Conservation (phyloP, 495 filamentous ascomycete species). For the Trichoderma parareesei region DNA sequence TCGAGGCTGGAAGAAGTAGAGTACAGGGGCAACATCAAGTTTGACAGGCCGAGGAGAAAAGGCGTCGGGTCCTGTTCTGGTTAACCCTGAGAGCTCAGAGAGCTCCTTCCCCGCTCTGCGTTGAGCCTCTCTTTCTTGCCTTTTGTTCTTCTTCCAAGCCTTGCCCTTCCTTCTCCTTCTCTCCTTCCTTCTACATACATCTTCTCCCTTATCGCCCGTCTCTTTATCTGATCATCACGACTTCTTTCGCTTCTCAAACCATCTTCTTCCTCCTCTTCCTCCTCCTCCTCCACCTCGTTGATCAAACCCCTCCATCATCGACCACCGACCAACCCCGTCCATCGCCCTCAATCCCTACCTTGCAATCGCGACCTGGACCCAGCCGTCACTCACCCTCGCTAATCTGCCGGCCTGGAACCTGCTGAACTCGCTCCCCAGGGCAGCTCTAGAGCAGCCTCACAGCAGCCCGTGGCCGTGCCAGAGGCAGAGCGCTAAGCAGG, state of each 20-base stretch:
- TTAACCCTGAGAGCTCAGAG: not conserved
- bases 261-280: too few relatives aligned
- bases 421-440: constrained; percentile 2
- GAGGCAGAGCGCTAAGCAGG: not conserved
- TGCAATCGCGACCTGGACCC: not conserved
- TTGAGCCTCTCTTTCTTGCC: not conserved
- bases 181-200: not conserved
- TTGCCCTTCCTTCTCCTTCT: not conserved
- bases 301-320: too few relatives aligned
- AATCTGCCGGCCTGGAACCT: not conserved
- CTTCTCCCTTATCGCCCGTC: not conserved
- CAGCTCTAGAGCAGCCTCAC: not conserved
- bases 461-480: too few relatives aligned
- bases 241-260: not conserved
- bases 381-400: constrained; percentile 2
- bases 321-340: too few relatives aligned
- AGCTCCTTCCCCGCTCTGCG: not conserved
- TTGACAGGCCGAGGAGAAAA: too few relatives aligned
- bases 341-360: too few relatives aligned
- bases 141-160: not conserved
- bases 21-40: too few relatives aligned
- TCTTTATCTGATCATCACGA: not conserved
- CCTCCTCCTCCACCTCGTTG: not conserved
- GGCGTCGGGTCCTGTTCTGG: not conserved
- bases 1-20: too few relatives aligned